Evolutionary conservation across 2,329 filamentous ascomycete species (phyloP).

Genomic region (Phialophora expanda): DNA sequence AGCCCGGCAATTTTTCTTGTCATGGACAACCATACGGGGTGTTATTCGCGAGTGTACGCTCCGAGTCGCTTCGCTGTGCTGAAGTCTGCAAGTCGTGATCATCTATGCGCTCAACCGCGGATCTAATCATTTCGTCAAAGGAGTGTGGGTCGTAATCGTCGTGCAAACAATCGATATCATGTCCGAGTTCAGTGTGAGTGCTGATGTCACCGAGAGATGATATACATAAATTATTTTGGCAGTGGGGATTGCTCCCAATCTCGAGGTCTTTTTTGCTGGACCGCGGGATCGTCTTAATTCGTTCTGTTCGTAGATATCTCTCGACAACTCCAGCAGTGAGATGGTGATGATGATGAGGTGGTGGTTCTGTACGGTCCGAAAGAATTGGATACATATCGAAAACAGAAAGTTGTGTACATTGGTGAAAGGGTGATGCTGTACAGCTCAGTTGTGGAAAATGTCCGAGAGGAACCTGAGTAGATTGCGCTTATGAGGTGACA

Average conservation of each 20-base stretch:
- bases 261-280: constrained; percentile 1
- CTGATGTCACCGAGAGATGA: constrained; percentile 7
- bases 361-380: constrained; percentile 19
- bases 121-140: constrained; percentile 3
- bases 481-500: constrained; percentile 51
- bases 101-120: constrained; percentile 4
- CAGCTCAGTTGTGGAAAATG: constrained; percentile 42
- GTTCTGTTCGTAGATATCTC: constrained; percentile 1
- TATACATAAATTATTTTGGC: constrained; percentile 9
- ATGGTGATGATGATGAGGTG: not conserved
- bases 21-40: not conserved
- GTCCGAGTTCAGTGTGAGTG: not conserved
- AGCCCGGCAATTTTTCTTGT: constrained; percentile 5
- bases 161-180: constrained; percentile 3
- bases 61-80: constrained; percentile 7
- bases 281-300: constrained; percentile 7
- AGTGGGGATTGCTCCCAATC: constrained; percentile 18
- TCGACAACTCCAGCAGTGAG: constrained; percentile 14
- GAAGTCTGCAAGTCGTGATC: constrained; percentile 21
- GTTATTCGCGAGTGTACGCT: not conserved
- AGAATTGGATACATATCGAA: constrained; percentile 7
- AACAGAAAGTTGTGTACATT: constrained; percentile 25
- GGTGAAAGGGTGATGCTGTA: constrained; percentile 21
- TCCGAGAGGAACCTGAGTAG: constrained; percentile 54
- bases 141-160: constrained; percentile 12